Base-by-base conservation (phyloP, 1,139 yeast genomes). In the Sugiyamaella xylanicola region DNA sequence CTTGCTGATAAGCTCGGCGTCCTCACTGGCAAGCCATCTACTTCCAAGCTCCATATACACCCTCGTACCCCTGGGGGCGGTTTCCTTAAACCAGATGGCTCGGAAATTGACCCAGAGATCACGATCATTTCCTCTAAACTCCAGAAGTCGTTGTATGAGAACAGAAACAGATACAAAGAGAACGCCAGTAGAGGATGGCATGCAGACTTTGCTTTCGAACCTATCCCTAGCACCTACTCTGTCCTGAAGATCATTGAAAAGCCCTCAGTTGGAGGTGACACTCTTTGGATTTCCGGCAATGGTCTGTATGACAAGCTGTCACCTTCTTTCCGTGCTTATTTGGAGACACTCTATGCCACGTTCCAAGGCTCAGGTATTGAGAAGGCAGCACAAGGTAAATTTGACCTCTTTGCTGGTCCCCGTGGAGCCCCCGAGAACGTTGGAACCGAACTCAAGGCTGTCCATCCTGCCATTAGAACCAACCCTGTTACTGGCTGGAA, bases 1-100 rank as follows among this genome's bases (percentile, higher is more conserved):
- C 80, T 79, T 66, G 86, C 82, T 16, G 72, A 72, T 54, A 78
- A 83, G 62, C 84, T 77, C 61, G 90, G 90, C 16, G 81, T 82
- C 19, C 73, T 83, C 53, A 89, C 85, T 67, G 80, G 84, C 50
- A 89, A 85, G 67, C 88, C 89, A 17, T 77, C 77, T 54, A 80
- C 86, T 8, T 79, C 86, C 13, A 87, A 88, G 17, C 82, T 87
- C 4, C 91, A 69, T 56, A 66, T 68, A 32, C 72, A 69, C 51
- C 72, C 72, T 15, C 62, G 66, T 21, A 61, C 67, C 19, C 62
- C 68, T 2, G 68, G 67, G 29, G 71, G 70, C 3, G 72, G 71
- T 13, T 46, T 67, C 29, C 65, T 54, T 32, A 58, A 60, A 46
- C 57, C 58, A 25, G 60, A 56, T 17, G 49, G 54, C 15, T 41